These are phyloP conservation scores for Rutstroemia sp. DNA, from an alignment of 2,329 filamentous ascomycete species.

Conservation along the genomic window DNA sequence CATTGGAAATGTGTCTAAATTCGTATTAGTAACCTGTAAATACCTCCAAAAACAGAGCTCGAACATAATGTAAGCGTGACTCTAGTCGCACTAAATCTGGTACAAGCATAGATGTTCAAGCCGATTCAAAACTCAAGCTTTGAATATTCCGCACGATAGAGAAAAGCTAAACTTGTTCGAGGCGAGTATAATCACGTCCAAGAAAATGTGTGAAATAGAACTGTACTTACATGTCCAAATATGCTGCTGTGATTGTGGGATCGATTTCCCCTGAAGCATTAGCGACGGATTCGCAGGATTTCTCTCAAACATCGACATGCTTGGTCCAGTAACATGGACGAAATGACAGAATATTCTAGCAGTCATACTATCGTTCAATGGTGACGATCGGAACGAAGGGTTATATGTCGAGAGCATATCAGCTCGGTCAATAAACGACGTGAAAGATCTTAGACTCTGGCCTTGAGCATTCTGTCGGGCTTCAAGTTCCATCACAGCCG, in stretches of 20 bases:
- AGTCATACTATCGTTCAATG: slow-evolving; percentile 72
- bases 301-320: slow-evolving; percentile 80
- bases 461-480: slow-evolving; percentile 25
- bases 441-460: slow-evolving; percentile 37
- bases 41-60: neutral
- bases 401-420: slow-evolving; percentile 57
- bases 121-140: no score
- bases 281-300: slow-evolving; percentile 66
- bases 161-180: neutral
- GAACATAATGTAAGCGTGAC: neutral
- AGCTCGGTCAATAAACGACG: slow-evolving; percentile 35
- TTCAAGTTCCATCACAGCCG: slow-evolving; percentile 22
- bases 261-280: slow-evolving; percentile 52
- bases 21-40: slow-evolving; percentile 2
- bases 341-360: slow-evolving; percentile 87
- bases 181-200: no score
- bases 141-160: neutral
- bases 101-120: no score
- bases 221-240: slow-evolving; percentile 52
- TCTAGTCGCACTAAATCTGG: no score
- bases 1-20: slow-evolving; percentile 69
- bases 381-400: slow-evolving; percentile 58
- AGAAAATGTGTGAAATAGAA: no score
- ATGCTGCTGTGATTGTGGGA: slow-evolving; percentile 56
- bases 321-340: slow-evolving; percentile 78